Percentiles rank a stretch among this genome's conserved stretches.
phyloP scores from a whole-genome alignment of 2,329 filamentous ascomycete species.

The Endocalyx cinctus region DNA sequence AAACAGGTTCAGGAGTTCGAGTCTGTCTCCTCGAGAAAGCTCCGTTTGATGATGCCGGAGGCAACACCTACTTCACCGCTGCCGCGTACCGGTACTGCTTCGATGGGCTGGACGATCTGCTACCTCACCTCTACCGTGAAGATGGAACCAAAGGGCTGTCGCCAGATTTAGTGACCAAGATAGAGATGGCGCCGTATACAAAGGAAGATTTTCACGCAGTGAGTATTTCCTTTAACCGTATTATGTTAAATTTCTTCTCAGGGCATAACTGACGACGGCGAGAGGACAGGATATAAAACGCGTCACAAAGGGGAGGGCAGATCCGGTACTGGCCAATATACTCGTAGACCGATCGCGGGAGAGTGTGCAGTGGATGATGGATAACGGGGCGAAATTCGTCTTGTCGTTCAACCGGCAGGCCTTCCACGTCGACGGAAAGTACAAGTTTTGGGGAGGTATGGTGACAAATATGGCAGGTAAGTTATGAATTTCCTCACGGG shows the following conservation, averaged over 20 bases:
- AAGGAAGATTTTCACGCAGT: slow-evolving; percentile 42
- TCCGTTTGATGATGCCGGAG: slow-evolving; percentile 54
- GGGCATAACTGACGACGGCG: too few relatives aligned
- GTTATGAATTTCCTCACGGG: slow-evolving; percentile 38
- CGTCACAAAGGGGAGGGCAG: slow-evolving; percentile 50
- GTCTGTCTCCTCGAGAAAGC: slow-evolving; percentile 58
- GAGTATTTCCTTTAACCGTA: too few relatives aligned
- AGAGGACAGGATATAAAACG: slow-evolving; percentile 48
- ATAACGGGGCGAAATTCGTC: slow-evolving; percentile 52
- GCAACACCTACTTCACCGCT: slow-evolving; percentile 62
- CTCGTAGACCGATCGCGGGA: slow-evolving; percentile 48
- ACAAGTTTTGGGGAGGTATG: slow-evolving; percentile 65
- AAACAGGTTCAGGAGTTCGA: slow-evolving; percentile 38
- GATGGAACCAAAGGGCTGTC: slow-evolving; percentile 29
- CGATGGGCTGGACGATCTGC: slow-evolving; percentile 48
- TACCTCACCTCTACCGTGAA: slow-evolving; percentile 60
- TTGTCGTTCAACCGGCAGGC: slow-evolving; percentile 63
- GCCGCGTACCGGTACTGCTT: slow-evolving; percentile 58
- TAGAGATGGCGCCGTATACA: slow-evolving; percentile 57
- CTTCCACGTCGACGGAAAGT: slow-evolving; percentile 55
- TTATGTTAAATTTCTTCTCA: too few relatives aligned
- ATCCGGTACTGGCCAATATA: slow-evolving; percentile 40
- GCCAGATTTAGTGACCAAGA: slow-evolving; percentile 34
- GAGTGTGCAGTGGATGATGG: slow-evolving; percentile 51
- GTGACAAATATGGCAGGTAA: slow-evolving; percentile 31